A percentile compares a stretch with the other conserved stretches of the same genome.
Conservation (phyloP, 2,329 filamentous ascomycete species). For the Albifimbria verrucaria region DNA sequence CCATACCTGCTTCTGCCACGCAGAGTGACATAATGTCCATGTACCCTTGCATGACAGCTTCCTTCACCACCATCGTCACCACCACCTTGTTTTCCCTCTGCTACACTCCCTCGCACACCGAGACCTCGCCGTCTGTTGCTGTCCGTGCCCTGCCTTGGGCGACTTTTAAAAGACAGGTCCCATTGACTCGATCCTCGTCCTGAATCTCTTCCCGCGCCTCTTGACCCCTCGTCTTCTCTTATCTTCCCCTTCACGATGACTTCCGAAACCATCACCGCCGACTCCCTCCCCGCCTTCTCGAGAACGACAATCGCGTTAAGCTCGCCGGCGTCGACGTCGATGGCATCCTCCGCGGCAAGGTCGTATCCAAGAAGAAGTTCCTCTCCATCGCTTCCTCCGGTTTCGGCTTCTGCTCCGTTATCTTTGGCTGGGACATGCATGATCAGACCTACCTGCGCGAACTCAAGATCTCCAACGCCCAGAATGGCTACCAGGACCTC, state of each 20-base stretch:
- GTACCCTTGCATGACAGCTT: background rate
- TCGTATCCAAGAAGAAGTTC: constrained; percentile 92
- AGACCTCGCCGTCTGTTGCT: no score
- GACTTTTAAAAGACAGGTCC: background rate
- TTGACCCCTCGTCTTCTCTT: background rate
- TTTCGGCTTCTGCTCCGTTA: constrained; percentile 91
- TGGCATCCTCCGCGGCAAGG: constrained; percentile 81
- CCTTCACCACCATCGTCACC: background rate
- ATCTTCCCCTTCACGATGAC: constrained; percentile 19
- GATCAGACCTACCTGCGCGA: constrained; percentile 85
- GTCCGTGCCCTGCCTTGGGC: background rate
- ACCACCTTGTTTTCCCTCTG: background rate
- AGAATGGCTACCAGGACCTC: constrained; percentile 85
- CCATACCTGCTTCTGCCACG: background rate
- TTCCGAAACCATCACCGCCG: constrained; percentile 48
- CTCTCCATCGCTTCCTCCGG: constrained; percentile 75
- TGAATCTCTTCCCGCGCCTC: background rate
- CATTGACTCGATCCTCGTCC: background rate
- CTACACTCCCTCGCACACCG: background rate
- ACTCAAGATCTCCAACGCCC: constrained; percentile 81
- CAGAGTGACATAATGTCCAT: background rate
- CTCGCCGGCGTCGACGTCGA: constrained; percentile 86
- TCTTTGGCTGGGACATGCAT: constrained; percentile 98
- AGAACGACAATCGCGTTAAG: constrained; percentile 75
- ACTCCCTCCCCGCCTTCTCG: constrained; percentile 65